Evolutionary conservation across 176 grass and related monocot species (phyloP).

Genomic region (Oryza officinalis): DNA sequence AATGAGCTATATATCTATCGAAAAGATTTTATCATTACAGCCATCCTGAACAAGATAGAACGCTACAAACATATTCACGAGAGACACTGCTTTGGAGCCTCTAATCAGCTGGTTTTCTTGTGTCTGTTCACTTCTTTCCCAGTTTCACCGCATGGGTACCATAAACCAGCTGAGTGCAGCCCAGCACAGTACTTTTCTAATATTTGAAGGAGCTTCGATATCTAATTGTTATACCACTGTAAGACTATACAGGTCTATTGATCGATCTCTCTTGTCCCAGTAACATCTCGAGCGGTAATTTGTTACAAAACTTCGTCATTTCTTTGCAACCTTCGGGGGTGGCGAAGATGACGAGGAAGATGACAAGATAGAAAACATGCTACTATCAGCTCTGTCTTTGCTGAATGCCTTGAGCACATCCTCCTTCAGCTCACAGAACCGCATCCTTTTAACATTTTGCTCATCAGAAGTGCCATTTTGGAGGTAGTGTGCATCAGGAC

Average conservation of each 20-base stretch:
- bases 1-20: neutral
- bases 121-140: too few relatives aligned
- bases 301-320: slow-evolving; percentile 32
- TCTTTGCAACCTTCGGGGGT: slow-evolving; percentile 18
- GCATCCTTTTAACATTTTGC: slow-evolving; percentile 70
- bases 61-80: neutral
- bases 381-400: slow-evolving; percentile 67
- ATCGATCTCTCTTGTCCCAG: neutral
- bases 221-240: slow-evolving; percentile 34
- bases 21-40: slow-evolving; percentile 7
- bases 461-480: slow-evolving; percentile 65
- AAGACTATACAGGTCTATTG: slow-evolving; percentile 36
- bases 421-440: slow-evolving; percentile 77
- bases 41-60: slow-evolving; percentile 14
- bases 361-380: slow-evolving; percentile 41
- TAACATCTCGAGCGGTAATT: neutral
- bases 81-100: neutral
- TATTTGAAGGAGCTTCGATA: neutral
- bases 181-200: neutral
- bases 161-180: neutral
- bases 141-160: neutral
- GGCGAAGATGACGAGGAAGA: slow-evolving; percentile 55
- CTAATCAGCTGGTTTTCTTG: neutral
- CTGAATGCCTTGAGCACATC: slow-evolving; percentile 82
- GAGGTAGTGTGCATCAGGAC: slow-evolving; percentile 48